These are phyloP conservation scores for Scheffersomyces illinoinensis DNA, from an alignment of 1,139 yeast species.

Conservation along the genomic window DNA sequence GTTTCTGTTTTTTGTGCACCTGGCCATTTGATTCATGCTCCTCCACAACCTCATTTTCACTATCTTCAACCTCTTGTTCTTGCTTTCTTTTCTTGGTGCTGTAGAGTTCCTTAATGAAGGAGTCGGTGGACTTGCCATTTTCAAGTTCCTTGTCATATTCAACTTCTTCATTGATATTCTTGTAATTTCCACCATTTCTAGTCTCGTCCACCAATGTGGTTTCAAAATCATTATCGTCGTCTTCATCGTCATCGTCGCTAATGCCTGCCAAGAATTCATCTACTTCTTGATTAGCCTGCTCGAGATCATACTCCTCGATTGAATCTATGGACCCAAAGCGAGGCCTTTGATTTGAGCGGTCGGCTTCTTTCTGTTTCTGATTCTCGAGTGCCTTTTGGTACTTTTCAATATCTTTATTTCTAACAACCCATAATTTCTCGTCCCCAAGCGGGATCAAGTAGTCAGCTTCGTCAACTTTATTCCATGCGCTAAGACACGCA, in stretches of 20 bases:
- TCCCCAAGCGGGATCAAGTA: constrained; percentile 54
- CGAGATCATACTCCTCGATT: constrained; percentile 48
- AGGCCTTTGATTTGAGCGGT: constrained; percentile 15
- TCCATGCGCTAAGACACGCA: constrained; percentile 81
- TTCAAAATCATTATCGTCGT: constrained; percentile 33
- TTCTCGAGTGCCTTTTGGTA: constrained; percentile 36
- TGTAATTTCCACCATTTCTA: constrained; percentile 11
- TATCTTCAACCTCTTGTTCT: constrained; percentile 16
- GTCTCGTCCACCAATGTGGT: constrained; percentile 9
- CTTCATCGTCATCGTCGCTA: constrained; percentile 52
- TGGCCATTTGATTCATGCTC: constrained; percentile 2
- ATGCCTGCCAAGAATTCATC: constrained; percentile 60
- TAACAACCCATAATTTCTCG: constrained; percentile 41
- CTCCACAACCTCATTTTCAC: constrained; percentile 11
- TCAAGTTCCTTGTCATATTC: constrained; percentile 8
- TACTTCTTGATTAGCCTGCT: constrained; percentile 59
- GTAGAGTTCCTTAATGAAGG: constrained; percentile 37
- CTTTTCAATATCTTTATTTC: constrained; percentile 43
- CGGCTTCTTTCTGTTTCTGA: constrained; percentile 15
- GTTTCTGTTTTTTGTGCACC: background rate
- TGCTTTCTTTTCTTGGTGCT: constrained; percentile 23
- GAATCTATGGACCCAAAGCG: constrained; percentile 31
- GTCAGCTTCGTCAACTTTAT: constrained; percentile 61
- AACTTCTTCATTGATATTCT: constrained; percentile 8
- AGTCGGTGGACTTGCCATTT: constrained; percentile 13